Evolutionary conservation across 805 yeast species (phyloP), one percentile per base, ranked within the genome.

Genomic region (Jamesozyma rosinii): DNA sequence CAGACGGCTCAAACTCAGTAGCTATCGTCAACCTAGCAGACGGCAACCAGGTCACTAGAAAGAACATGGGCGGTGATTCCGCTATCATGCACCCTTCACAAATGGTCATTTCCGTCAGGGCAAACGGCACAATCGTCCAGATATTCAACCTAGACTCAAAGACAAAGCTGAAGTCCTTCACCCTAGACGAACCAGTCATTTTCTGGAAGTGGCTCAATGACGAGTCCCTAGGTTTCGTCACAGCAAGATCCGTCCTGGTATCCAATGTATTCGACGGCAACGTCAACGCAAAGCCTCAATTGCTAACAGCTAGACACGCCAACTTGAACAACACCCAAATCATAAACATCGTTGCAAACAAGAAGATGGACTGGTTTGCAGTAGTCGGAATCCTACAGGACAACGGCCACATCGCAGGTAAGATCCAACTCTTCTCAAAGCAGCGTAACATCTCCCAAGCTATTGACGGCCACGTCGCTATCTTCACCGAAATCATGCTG

Each of bases 391-490:
- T 92, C 58, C 81, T 94, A 29, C 96, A 88, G 66, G 95, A 87
- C 60, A 82, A 83, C 53, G 95, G 95, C 51, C 79, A 94, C 57
- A 86, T 92, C 53, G 96, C 87, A 29, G 99, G 99, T 61, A 94
- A 86, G 67, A 84, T 90, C 62, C 99, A 92, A 70, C 77, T 92
- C 49, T 92, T 71, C 67, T 83, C 95, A 47, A 83, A 82, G 62
- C 78, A 81, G 42, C 81, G 97, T 68, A 83, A 84, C 59, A 85
- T 90, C 33, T 89, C 97, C 13, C 99, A 92, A 69, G 89, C 95
- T 18, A 86, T 92, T 55, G 97, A 92, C 60, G 98, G 98, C 56
- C 98, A 92, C 65, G 97, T 94, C 44, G 92, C 95, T 46, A 78
- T 79, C 35, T 92, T 92, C 68, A 87, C 95, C 43, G 71, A 74